Base-by-base conservation (phyloP, 768 basidiomycete species). In the Erythrobasidium yunnanense region DNA sequence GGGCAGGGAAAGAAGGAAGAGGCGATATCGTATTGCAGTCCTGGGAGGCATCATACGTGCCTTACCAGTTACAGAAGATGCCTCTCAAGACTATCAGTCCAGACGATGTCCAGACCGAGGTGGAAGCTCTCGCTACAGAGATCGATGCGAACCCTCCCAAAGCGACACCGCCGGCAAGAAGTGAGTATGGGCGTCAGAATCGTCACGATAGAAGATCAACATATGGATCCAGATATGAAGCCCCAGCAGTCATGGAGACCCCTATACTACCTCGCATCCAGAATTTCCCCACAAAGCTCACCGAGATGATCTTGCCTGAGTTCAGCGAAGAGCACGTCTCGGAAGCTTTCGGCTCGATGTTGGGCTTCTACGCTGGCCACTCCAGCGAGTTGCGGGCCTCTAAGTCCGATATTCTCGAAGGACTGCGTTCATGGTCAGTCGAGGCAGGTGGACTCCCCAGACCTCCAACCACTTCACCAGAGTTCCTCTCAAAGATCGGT, bases 321-420 rank as follows among this genome's bases (percentile, higher is more conserved):
- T 58, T 79, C 66, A 68, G 72, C 42, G 69, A 70, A 5, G 67
- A 78, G 33, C 55, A 67, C 22, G 66, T 88, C 49, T 76, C 78
- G 49, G 83, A 84, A 56, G 82, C 85, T 0, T 84, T 87, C 72
- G 79, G 82, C 22, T 83, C 84, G 15, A 74, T 85, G 58, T 75
- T 90, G 20, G 89, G 88, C 0, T 89, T 84, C 77, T 89, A 88
- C 76, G 71, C 83, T 34, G 75, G 80, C 46, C 81, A 82, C 68
- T 62, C 77, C 0, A 74, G 74, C 4, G 79, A 83, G 46, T 71
- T 89, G 51, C 78, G 83, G 29, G 71, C 79, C 1, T 73, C 76
- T 45, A 77, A 77, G 56, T 70, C 73, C 5, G 78, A 77, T 35
- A 75, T 87, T 57, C 67, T 86, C 8, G 76, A 81, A 38, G 85